Evolutionary conservation across 192 early-diverging fungal genomes (phyloP).

Genomic region (Rhizophagus prolifer): DNA sequence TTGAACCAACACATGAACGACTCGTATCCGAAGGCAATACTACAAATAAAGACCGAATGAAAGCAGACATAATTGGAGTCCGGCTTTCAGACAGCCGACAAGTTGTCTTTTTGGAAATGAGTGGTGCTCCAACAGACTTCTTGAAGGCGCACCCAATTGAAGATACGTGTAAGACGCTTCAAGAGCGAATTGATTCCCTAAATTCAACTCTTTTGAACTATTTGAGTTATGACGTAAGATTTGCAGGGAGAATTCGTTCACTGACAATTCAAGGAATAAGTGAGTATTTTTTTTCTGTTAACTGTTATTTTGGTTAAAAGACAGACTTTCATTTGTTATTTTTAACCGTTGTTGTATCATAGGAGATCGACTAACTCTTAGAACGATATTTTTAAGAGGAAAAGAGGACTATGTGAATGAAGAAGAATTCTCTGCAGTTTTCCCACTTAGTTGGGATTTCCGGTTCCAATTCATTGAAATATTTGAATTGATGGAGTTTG

Average conservation of each 20-base stretch:
- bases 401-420: constrained; percentile 1
- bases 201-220: constrained; percentile 21
- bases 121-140: neutral
- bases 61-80: constrained; percentile 26
- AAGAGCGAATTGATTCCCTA: constrained; percentile 22
- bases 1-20: constrained; percentile 20
- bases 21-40: constrained; percentile 9
- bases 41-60: constrained; percentile 17
- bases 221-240: constrained; percentile 21
- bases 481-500: constrained; percentile 13
- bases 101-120: constrained; percentile 13
- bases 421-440: neutral
- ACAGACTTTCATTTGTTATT: too few relatives aligned
- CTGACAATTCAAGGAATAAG: constrained; percentile 28
- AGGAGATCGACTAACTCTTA: constrained; percentile 3
- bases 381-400: constrained; percentile 3
- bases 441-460: constrained; percentile 14
- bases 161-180: constrained; percentile 12
- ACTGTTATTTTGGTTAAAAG: too few relatives aligned
- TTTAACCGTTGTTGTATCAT: neutral
- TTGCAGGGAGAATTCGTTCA: constrained; percentile 16
- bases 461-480: constrained; percentile 14
- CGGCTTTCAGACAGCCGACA: constrained; percentile 8
- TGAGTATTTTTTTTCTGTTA: neutral
- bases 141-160: constrained; percentile 8